A percentile compares a stretch with the other conserved stretches of the same genome.
Evolutionary conservation across 2,329 filamentous ascomycete species (phyloP).

Genomic region (Alternaria triticimaculans): DNA sequence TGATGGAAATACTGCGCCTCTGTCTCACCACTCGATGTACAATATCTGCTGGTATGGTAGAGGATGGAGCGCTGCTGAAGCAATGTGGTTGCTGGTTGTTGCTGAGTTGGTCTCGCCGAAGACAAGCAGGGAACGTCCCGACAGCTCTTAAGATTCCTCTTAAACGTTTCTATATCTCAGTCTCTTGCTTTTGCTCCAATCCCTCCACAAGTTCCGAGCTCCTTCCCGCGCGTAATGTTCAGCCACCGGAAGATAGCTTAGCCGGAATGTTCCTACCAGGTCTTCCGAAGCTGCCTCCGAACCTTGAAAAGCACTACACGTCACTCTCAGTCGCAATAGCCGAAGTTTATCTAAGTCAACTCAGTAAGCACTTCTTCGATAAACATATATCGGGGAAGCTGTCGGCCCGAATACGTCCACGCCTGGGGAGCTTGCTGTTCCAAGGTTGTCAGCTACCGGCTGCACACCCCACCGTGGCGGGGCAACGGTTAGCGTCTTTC

Average conservation of each 20-base stretch:
- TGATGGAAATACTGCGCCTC: constrained; percentile 9
- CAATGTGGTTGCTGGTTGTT: not conserved
- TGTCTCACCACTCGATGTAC: not conserved
- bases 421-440: not conserved
- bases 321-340: not conserved
- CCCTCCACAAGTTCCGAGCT: constrained; percentile 3
- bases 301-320: not conserved
- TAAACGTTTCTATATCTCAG: not conserved
- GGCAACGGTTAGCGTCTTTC: constrained; percentile 1
- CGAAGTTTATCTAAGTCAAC: not conserved
- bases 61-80: not conserved
- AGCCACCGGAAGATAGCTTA: constrained; percentile 11
- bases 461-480: constrained; percentile 10
- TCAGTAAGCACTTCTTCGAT: not conserved
- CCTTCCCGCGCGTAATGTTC: not conserved
- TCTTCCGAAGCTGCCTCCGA: not conserved
- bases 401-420: not conserved
- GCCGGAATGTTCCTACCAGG: not conserved
- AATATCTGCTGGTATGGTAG: not conserved
- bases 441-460: not conserved
- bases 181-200: not conserved
- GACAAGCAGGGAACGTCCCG: not conserved
- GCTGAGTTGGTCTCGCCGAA: not conserved
- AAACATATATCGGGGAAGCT: not conserved
- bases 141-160: not conserved